Conservation (phyloP, 495 filamentous ascomycete genomes). For the Letharia columbiana region DNA sequence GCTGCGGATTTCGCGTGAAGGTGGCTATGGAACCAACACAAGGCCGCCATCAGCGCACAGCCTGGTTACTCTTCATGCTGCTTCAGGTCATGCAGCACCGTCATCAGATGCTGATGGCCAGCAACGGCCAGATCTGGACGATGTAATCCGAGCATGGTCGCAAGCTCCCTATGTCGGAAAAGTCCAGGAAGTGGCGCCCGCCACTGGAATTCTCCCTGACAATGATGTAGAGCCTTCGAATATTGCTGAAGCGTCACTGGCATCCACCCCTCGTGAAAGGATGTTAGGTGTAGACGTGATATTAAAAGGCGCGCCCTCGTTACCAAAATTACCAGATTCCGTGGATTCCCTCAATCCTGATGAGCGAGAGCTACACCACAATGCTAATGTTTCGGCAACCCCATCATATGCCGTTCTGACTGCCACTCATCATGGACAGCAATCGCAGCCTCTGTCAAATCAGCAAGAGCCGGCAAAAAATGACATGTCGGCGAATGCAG, state of each 20-base stretch:
- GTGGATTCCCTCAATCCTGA: conserved; percentile 1
- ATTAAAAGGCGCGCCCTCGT: conserved; percentile 12
- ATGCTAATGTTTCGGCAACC: background rate
- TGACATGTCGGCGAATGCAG: background rate
- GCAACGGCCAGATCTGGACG: conserved; percentile 22
- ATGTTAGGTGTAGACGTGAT: conserved; percentile 17
- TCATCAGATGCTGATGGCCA: conserved; percentile 7
- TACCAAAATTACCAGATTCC: conserved; percentile 18
- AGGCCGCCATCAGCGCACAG: conserved; percentile 10
- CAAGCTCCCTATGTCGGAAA: conserved; percentile 18
- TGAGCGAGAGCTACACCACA: background rate
- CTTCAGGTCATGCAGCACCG: background rate
- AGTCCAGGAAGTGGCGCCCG: background rate
- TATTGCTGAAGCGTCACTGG: conserved; percentile 17
- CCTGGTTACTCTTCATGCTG: conserved; percentile 6
- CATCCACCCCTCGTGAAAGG: conserved; percentile 20
- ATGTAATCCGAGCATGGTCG: conserved; percentile 23
- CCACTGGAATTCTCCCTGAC: background rate
- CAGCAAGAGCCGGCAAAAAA: background rate
- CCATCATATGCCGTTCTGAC: background rate
- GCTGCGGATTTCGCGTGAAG: background rate
- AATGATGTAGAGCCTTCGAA: conserved; percentile 2
- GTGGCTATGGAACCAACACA: background rate
- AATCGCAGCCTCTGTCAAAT: conserved; percentile 1
- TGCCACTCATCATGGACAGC: background rate